Evolutionary conservation across 345 rosid genomes (phyloP), one percentile per base, ranked within the genome.

Genomic region (Clarkia xantiana): DNA sequence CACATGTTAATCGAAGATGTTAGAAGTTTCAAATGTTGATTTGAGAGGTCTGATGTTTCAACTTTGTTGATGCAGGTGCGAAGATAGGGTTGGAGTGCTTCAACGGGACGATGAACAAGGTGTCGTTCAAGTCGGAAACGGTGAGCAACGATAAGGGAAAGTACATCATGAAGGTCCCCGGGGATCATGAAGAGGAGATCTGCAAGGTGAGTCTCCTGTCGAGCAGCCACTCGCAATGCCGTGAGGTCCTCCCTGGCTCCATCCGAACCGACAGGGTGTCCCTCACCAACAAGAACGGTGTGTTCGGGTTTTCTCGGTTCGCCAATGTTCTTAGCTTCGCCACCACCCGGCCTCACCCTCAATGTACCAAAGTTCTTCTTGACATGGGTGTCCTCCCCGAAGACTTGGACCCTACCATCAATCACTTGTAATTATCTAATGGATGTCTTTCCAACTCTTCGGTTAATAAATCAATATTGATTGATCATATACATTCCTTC

Each of bases 131-230:
- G 18, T 11, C 15, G n/a, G 64, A 60, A 53, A 42, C 18, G 5
- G 42, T 13, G 18, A 60, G 53, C 47, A 52, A 52, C 53, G 22
- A 39, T 17, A 1, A 1, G 42, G 64, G 64, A 14, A 1, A 17
- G 25, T 60, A 60, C 46, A 46, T 0, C 15, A 0, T 60, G 13
- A 3, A 10, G 11, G 22, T 60, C 13, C 57, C 53, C 1, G 58
- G 64, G 17, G 58, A 60, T 47, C 64, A 53, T 18, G 64, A 60
- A 57, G 64, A 60, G n/a, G 64, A 60, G 64, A 6, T 60, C 18
- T 60, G 64, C 42, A 47, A 60, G 58, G 29, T 60, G 40, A 5
- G 2, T 11, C 40, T 53, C 40, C 6, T 53, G 10, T 14, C 20
- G 45, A 60, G 64, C 56, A 34, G 58, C 53, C 57, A 60, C 11